Conservation (phyloP, 169 alveolate species). For the Eimeria falciformis region DNA sequence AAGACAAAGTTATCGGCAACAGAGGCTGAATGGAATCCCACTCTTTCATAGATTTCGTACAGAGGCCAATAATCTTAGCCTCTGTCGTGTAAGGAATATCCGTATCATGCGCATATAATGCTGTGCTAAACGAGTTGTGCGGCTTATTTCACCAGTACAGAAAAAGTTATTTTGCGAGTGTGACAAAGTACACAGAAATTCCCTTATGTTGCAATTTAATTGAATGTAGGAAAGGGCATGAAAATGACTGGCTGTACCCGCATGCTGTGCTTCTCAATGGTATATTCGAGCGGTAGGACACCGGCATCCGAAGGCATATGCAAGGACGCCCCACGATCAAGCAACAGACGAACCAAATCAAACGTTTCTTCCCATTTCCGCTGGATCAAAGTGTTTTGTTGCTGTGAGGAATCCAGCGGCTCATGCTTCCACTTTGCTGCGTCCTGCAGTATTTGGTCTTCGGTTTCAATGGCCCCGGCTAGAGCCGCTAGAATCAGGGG, state of each 20-base stretch:
- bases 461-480: constrained; percentile 41
- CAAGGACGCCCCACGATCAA: constrained; percentile 60
- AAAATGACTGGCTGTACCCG: background rate
- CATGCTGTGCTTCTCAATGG: constrained; percentile 59
- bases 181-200: too few species aligned
- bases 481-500: constrained; percentile 45
- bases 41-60: too few species aligned
- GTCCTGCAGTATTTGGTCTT: background rate
- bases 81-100: too few species aligned
- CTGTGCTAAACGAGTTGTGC: too few species aligned
- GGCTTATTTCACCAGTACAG: too few species aligned
- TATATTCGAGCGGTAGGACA: constrained; percentile 38
- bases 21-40: too few species aligned
- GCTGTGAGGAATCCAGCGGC: background rate
- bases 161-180: too few species aligned
- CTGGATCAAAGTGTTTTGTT: background rate
- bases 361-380: constrained; percentile 4
- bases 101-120: too few species aligned
- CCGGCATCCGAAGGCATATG: constrained; percentile 46
- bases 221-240: too few species aligned
- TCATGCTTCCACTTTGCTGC: background rate
- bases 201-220: too few species aligned
- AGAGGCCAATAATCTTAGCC: too few species aligned
- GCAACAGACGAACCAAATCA: constrained; percentile 53
- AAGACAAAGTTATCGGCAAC: too few species aligned